phyloP scores from a whole-genome alignment of 2,329 filamentous ascomycete species.

The Helicocarpus griseus region DNA sequence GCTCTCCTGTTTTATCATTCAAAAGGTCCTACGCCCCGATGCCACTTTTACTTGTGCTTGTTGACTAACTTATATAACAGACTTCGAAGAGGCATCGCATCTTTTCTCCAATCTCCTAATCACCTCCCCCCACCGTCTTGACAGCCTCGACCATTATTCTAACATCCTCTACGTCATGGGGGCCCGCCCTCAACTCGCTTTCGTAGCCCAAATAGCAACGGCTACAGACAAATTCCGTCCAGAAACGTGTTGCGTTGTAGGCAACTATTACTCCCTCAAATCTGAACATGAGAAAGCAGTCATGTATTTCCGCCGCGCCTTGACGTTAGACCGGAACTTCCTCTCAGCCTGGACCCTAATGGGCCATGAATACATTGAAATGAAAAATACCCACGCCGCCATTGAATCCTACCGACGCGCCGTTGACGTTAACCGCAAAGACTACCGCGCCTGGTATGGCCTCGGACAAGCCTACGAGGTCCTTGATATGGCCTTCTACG shows the following conservation, averaged over 20 bases:
- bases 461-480: slow-evolving; percentile 96
- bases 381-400: slow-evolving; percentile 96
- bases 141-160: slow-evolving; percentile 89
- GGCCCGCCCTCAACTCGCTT: slow-evolving; percentile 77
- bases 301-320: slow-evolving; percentile 88
- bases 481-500: slow-evolving; percentile 95
- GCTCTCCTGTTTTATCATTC: slow-evolving; percentile 84
- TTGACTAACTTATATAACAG: slow-evolving; percentile 21
- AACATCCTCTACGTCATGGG: slow-evolving; percentile 96
- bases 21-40: slow-evolving; percentile 42
- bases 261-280: slow-evolving; percentile 92
- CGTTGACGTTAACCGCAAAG: slow-evolving; percentile 89
- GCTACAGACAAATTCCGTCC: slow-evolving; percentile 91
- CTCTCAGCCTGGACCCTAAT: slow-evolving; percentile 96
- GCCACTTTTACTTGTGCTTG: not conserved
- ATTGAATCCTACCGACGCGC: slow-evolving; percentile 95
- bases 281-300: slow-evolving; percentile 97
- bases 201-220: slow-evolving; percentile 82
- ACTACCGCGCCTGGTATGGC: slow-evolving; percentile 97
- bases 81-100: slow-evolving; percentile 54
- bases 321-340: slow-evolving; percentile 83
- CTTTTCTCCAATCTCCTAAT: slow-evolving; percentile 59
- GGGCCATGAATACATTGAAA: slow-evolving; percentile 97
- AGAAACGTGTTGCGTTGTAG: slow-evolving; percentile 92
- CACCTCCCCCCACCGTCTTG: slow-evolving; percentile 61